Conservation (phyloP, 2,329 filamentous ascomycete genomes). For the Fusarium avenaceum region DNA sequence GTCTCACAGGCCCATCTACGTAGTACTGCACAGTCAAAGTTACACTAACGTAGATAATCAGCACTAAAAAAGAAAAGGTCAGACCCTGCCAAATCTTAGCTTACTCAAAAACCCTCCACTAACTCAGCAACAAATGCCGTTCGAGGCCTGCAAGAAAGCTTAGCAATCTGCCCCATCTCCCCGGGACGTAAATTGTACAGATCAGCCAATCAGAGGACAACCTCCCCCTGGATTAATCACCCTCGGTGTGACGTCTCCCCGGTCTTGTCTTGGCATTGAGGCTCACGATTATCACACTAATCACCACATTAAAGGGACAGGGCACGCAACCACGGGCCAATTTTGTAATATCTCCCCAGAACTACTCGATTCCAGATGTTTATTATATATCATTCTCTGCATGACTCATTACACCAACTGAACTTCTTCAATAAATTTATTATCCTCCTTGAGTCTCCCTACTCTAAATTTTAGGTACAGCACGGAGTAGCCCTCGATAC, state of each 20-base stretch:
- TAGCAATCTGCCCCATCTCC: constrained; percentile 40
- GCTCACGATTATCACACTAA: too few relatives aligned
- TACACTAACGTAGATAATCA: constrained; percentile 21
- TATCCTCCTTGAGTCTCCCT: not conserved
- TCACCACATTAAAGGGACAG: not conserved
- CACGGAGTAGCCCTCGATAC: not conserved
- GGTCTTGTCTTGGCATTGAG: constrained; percentile 2
- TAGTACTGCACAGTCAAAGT: not conserved
- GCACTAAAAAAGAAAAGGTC: constrained; percentile 31
- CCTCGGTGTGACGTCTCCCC: constrained; percentile 38
- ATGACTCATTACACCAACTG: not conserved
- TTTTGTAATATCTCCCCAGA: not conserved
- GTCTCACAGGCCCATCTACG: too few relatives aligned
- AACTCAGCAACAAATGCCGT: not conserved
- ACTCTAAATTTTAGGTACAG: not conserved
- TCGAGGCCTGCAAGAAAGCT: constrained; percentile 20
- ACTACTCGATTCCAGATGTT: not conserved
- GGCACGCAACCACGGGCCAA: constrained; percentile 2
- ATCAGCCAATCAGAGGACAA: constrained; percentile 32
- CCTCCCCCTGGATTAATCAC: constrained; percentile 42
- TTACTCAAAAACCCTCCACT: not conserved
- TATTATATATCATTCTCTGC: not conserved
- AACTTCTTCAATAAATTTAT: not conserved
- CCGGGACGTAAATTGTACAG: constrained; percentile 11
- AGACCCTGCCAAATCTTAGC: not conserved